These are phyloP conservation scores for Tulasnella sp. DNA, from an alignment of 768 basidiomycete species.

Conservation along the genomic window DNA sequence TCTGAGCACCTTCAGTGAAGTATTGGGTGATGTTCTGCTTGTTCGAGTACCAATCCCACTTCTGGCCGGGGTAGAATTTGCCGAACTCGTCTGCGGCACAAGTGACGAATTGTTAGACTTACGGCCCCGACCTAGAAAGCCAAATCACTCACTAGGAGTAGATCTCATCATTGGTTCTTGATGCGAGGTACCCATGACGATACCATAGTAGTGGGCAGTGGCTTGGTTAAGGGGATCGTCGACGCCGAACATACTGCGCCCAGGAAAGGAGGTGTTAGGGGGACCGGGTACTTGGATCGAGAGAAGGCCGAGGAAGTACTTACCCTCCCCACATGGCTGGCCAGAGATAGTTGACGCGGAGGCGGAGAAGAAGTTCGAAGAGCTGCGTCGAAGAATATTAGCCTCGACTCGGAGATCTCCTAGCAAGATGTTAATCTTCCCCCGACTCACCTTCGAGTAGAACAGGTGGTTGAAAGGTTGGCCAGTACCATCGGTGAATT, in stretches of 20 bases:
- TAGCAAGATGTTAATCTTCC: neutral
- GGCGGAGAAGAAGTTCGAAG: conserved; percentile 60
- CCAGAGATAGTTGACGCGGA: conserved; percentile 71
- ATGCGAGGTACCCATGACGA: conserved; percentile 69
- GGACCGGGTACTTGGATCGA: neutral
- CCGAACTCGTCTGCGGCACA: conserved; percentile 49
- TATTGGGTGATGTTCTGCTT: conserved; percentile 53
- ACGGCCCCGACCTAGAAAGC: neutral
- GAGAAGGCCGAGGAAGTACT: conserved; percentile 8
- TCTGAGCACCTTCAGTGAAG: conserved; percentile 57
- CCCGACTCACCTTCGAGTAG: conserved; percentile 49
- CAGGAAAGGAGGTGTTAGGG: neutral
- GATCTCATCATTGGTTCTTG: conserved; percentile 75
- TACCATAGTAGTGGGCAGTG: conserved; percentile 56
- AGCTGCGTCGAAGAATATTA: conserved; percentile 37
- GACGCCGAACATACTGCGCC: conserved; percentile 46
- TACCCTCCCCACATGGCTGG: conserved; percentile 40
- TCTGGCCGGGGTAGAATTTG: conserved; percentile 47
- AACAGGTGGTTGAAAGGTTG: conserved; percentile 62
- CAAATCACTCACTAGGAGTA: conserved; percentile 41
- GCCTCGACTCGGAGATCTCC: neutral
- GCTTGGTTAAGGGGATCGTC: conserved; percentile 60
- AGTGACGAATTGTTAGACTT: neutral
- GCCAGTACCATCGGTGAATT: conserved; percentile 62
- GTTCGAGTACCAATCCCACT: conserved; percentile 62